These are phyloP conservation scores for Stentor coeruleus DNA, from an alignment of 73 alveolate species.

Conservation along the genomic window DNA sequence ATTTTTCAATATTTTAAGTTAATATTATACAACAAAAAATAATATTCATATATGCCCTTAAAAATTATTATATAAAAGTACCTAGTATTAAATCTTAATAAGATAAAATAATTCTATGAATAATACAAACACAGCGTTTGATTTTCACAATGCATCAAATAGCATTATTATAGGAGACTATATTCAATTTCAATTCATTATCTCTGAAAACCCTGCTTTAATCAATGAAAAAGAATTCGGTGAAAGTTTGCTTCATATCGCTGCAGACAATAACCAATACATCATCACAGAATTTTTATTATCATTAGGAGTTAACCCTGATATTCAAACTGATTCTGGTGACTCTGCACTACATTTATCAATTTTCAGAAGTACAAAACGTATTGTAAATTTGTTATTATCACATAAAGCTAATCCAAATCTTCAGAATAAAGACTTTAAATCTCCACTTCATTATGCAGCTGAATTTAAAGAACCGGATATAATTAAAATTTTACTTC, in stretches of 20 bases:
- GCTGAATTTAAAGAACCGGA: background rate
- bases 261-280: background rate
- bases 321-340: background rate
- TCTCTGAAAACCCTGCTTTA: background rate
- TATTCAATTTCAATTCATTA: too few species aligned
- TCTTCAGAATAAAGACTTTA: too few species aligned
- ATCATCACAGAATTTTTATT: background rate
- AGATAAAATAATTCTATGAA: too few species aligned
- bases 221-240: background rate
- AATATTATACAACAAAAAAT: too few species aligned
- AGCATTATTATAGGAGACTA: background rate
- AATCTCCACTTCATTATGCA: background rate
- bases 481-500: too few species aligned
- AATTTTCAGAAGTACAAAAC: background rate
- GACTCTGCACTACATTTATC: background rate
- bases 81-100: too few species aligned
- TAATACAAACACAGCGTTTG: background rate
- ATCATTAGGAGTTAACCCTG: background rate
- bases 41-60: too few species aligned
- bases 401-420: background rate
- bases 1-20: too few species aligned
- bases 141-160: background rate
- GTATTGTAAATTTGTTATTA: background rate
- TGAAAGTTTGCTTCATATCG: background rate
- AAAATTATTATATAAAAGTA: too few species aligned